Evolutionary conservation across 495 filamentous ascomycete genomes (phyloP), one percentile per base, ranked within the genome.

Genomic region (Cercophora sp.): DNA sequence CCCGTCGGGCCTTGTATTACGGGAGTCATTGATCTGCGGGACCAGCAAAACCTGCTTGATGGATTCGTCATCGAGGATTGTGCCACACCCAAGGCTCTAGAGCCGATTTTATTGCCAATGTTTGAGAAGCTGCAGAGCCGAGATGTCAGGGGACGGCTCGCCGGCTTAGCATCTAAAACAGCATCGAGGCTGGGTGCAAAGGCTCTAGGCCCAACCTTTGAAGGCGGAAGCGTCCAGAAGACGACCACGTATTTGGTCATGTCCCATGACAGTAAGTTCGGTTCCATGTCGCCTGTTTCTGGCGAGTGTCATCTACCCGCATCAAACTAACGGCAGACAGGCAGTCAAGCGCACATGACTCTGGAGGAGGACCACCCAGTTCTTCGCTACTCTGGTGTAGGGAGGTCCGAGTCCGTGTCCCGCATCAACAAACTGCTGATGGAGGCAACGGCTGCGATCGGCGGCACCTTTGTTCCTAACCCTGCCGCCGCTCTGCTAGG

Each of bases 191-290:
- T 73, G 3, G 78, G 76, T 29, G 80, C 75, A 54, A 51, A 71
- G 8, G 65, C 85, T 25, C 54, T 82, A 1, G 83, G 83, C 0
- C 78, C 82, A 0, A 85, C 83, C 52, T 75, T 67, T 48, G 60
- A 62, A 15, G 72, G 74, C 27, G 79, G 83, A 10, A 75, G 76
- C 24, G 59, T 83, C 1, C 78, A 79, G 56, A 77, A 66, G 47
- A 88, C 82, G 0, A 79, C 85, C 56, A 72, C 80, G 5, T 87
- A 85, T 65, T 68, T 87, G 16, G 76, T 86, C 51, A 87, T 88
- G 85, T 82, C 77, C 5, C 84, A 87, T 54, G 85, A 86, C 56
- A 81, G 76, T 70, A 60, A 61, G 66, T 62, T 15, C 13, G 3
- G n/a, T n/a, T n/a, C n/a, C n/a, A n/a, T n/a, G n/a, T n/a, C n/a